A percentile compares a stretch with the other conserved stretches of the same genome.
Evolutionary conservation across 345 rosid species (phyloP).

Genomic region (Eutrema yunnanense): DNA sequence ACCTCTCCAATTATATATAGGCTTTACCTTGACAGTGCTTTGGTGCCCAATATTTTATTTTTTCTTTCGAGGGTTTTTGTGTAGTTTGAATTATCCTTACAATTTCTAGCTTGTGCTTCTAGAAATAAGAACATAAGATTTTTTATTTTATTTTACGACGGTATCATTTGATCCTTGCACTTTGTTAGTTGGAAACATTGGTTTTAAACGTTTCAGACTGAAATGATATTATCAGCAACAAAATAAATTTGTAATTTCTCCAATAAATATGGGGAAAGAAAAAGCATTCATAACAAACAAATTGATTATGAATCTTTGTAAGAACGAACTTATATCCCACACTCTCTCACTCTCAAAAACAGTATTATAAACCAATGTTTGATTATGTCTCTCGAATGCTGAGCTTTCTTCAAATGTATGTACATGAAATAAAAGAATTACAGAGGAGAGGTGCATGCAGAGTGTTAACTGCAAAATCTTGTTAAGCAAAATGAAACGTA

Average conservation of each 20-base stretch:
- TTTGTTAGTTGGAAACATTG: neutral
- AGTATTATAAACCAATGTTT: neutral
- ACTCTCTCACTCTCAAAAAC: neutral
- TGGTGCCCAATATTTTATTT: constrained; percentile 20
- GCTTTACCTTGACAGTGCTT: constrained; percentile 21
- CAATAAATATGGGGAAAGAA: neutral
- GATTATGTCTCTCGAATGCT: neutral
- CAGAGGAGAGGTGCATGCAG: neutral
- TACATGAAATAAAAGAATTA: neutral
- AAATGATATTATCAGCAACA: neutral
- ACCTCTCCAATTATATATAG: constrained; percentile 22
- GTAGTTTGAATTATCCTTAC: constrained; percentile 9
- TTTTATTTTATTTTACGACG: neutral
- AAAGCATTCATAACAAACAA: neutral
- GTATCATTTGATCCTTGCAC: neutral
- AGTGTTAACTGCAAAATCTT: neutral
- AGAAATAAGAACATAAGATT: constrained; percentile 1
- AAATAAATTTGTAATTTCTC: neutral
- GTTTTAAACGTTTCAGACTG: neutral
- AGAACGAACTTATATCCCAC: neutral
- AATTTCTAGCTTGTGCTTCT: constrained; percentile 4
- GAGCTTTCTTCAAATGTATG: neutral
- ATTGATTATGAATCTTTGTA: constrained; percentile 3
- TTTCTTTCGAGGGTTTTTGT: neutral
- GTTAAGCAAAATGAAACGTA: neutral